These are phyloP conservation scores for Teratosphaeria pseudoeucalypti DNA, from an alignment of 2,329 filamentous ascomycete species.

Conservation along the genomic window DNA sequence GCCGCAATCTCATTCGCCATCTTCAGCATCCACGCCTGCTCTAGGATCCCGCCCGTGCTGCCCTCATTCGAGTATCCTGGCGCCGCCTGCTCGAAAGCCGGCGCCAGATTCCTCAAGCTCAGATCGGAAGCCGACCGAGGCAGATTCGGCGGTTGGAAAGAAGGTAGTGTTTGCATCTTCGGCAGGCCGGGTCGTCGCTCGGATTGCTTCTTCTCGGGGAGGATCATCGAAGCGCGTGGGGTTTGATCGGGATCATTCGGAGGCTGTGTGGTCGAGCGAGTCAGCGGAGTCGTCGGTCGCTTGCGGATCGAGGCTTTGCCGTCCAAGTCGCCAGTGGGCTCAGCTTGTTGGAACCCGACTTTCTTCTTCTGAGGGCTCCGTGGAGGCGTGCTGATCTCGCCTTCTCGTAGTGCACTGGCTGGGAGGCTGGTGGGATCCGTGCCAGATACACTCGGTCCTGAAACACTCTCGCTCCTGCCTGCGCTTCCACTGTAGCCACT, in stretches of 20 bases:
- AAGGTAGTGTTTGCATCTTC: conserved; percentile 11
- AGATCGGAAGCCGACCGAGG: conserved; percentile 12
- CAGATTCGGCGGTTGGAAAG: neutral
- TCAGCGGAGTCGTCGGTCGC: conserved; percentile 11
- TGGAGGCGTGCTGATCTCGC: conserved; percentile 37
- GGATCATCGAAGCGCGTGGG: conserved; percentile 21
- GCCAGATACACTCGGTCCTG: conserved; percentile 27
- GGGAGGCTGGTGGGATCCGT: conserved; percentile 23
- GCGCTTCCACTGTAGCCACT: conserved; percentile 31
- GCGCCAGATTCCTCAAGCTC: conserved; percentile 14
- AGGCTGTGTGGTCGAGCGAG: neutral
- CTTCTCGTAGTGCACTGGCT: conserved; percentile 17
- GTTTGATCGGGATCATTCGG: conserved; percentile 28
- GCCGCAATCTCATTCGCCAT: conserved; percentile 87
- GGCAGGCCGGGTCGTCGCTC: conserved; percentile 9
- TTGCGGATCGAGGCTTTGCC: neutral
- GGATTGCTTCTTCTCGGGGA: conserved; percentile 10
- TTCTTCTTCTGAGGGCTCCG: conserved; percentile 33
- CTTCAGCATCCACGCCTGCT: conserved; percentile 82
- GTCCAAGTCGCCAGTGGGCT: neutral
- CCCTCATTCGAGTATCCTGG: conserved; percentile 7
- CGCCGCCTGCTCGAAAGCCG: conserved; percentile 1
- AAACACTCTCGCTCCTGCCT: conserved; percentile 16
- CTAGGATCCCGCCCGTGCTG: conserved; percentile 47
- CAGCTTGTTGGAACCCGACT: conserved; percentile 21